Percentiles rank a stretch among this genome's conserved stretches.
Evolutionary conservation across 768 basidiomycete species (phyloP).

Genomic region (Pulveroboletus sp.): DNA sequence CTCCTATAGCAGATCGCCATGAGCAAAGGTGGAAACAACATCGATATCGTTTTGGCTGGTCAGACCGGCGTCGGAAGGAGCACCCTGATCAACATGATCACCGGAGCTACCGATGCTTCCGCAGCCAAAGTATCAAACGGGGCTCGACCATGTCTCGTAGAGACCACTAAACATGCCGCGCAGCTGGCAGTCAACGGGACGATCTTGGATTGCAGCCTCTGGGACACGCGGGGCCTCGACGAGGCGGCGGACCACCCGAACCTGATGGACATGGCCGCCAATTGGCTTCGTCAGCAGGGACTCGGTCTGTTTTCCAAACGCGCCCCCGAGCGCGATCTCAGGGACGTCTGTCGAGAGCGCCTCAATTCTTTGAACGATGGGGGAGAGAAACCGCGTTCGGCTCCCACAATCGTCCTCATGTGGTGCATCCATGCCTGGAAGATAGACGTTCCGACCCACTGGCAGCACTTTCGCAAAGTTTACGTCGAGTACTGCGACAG

Average conservation of each 20-base stretch:
- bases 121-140: conserved; percentile 24
- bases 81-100: conserved; percentile 27
- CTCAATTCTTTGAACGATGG: conserved; percentile 9
- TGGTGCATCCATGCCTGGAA: conserved; percentile 31
- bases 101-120: conserved; percentile 11
- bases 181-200: conserved; percentile 1
- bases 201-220: conserved; percentile 14
- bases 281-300: conserved; percentile 23
- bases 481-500: conserved; percentile 23
- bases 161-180: conserved; percentile 16
- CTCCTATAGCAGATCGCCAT: background rate
- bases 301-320: conserved; percentile 12
- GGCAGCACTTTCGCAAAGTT: conserved; percentile 26
- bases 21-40: background rate
- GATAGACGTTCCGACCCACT: conserved; percentile 25
- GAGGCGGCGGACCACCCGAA: conserved; percentile 22
- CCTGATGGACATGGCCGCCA: conserved; percentile 17
- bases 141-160: conserved; percentile 22
- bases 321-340: conserved; percentile 23
- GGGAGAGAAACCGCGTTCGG: conserved; percentile 4
- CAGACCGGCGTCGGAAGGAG: conserved; percentile 30
- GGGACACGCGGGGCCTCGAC: conserved; percentile 29
- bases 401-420: conserved; percentile 18
- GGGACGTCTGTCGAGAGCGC: conserved; percentile 16
- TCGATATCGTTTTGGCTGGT: conserved; percentile 22